Percentiles rank a stretch among this genome's conserved stretches.
Conservation (phyloP, 2,329 filamentous ascomycete genomes). For the Elsinoe necatrix region DNA sequence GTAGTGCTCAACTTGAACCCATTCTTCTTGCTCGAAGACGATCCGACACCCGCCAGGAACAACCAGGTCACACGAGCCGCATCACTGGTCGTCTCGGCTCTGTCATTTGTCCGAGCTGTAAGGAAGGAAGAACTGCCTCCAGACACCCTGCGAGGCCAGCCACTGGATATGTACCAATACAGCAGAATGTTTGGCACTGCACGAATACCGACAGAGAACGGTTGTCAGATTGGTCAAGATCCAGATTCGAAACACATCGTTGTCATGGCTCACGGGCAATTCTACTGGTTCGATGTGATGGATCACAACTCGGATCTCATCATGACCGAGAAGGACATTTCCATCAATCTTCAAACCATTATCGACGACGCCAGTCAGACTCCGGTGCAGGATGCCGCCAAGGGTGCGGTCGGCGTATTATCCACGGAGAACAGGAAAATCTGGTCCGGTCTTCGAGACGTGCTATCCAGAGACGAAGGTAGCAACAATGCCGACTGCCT, state of each 20-base stretch:
- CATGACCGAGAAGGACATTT: conserved; percentile 92
- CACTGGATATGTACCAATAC: conserved; percentile 97
- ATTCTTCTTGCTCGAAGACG: conserved; percentile 95
- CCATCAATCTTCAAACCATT: conserved; percentile 84
- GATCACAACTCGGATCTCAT: conserved; percentile 92
- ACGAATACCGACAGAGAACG: conserved; percentile 84
- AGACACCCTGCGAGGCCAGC: conserved; percentile 72
- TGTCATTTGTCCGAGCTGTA: conserved; percentile 88
- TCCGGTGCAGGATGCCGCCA: conserved; percentile 90
- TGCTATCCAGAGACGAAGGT: conserved; percentile 73
- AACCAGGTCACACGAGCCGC: conserved; percentile 94
- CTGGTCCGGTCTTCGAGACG: conserved; percentile 85
- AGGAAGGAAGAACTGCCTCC: conserved; percentile 86
- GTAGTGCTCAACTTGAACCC: conserved; percentile 96
- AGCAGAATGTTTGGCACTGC: conserved; percentile 91
- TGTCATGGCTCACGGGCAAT: conserved; percentile 87
- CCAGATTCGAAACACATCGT: conserved; percentile 88
- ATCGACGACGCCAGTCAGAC: conserved; percentile 83
- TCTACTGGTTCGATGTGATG: conserved; percentile 98
- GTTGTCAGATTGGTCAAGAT: conserved; percentile 93
- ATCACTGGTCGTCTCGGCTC: conserved; percentile 78
- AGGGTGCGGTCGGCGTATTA: conserved; percentile 82
- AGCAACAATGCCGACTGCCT: conserved; percentile 95
- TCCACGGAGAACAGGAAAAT: conserved; percentile 95
- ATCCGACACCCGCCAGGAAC: conserved; percentile 90